A percentile compares a stretch with the other conserved stretches of the same genome.
phyloP scores from a whole-genome alignment of 2,329 filamentous ascomycete species.

The Pseudogymnoascus sp. region DNA sequence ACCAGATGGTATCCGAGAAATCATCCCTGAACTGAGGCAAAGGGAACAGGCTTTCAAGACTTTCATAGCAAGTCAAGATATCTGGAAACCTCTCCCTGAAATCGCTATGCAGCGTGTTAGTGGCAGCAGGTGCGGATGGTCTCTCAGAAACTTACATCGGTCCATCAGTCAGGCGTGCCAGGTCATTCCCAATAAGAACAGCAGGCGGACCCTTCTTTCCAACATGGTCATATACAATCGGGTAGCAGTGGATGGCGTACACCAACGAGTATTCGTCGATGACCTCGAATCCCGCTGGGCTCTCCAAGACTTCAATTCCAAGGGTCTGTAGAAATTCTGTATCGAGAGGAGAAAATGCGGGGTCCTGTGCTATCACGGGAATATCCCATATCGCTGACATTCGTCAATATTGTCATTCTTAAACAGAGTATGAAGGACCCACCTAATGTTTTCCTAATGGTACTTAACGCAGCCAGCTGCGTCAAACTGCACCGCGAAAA shows the following conservation, averaged over 20 bases:
- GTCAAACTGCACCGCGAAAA: constrained; percentile 23
- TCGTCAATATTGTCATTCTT: neutral
- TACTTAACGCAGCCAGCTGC: constrained; percentile 26
- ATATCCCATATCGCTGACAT: neutral
- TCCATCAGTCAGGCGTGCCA: neutral
- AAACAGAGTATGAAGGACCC: neutral
- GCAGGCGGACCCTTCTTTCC: constrained; percentile 18
- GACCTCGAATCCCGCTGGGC: constrained; percentile 23
- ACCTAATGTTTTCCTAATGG: constrained; percentile 20
- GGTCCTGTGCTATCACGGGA: constrained; percentile 24
- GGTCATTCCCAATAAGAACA: constrained; percentile 24
- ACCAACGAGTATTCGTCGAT: constrained; percentile 23
- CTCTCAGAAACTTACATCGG: neutral
- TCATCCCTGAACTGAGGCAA: neutral
- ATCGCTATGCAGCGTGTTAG: neutral
- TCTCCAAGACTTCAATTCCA: constrained; percentile 22
- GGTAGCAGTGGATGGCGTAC: constrained; percentile 30
- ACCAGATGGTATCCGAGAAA: constrained; percentile 4
- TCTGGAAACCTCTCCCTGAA: neutral
- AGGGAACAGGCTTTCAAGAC: neutral
- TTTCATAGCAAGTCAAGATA: neutral
- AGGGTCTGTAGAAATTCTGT: constrained; percentile 23
- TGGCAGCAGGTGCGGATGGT: neutral
- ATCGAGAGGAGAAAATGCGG: constrained; percentile 26
- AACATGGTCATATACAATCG: constrained; percentile 23